Percentiles rank a stretch among this genome's conserved stretches.
phyloP scores from a whole-genome alignment of 495 filamentous ascomycete genomes.

The Cairneyella variabilis region DNA sequence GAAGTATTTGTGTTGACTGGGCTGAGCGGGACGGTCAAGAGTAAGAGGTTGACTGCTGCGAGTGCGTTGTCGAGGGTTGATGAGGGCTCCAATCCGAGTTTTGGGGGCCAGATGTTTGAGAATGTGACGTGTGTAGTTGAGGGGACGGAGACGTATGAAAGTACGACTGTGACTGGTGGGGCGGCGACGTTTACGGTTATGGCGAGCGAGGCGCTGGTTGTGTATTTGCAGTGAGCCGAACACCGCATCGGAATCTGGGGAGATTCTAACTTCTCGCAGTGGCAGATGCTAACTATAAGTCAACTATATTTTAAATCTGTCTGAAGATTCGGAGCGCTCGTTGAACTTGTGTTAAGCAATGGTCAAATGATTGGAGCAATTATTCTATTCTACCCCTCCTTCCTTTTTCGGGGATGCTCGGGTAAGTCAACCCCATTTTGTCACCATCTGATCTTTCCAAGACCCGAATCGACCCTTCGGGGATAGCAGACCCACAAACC shows the following conservation, averaged over 20 bases:
- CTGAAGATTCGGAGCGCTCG: too few species aligned
- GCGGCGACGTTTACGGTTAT: constrained; percentile 43
- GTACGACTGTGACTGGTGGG: constrained; percentile 34
- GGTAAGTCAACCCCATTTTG: too few species aligned
- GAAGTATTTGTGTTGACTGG: constrained; percentile 45
- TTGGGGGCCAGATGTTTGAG: constrained; percentile 51
- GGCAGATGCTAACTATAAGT: too few species aligned
- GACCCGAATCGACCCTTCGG: too few species aligned
- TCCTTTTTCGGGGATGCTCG: too few species aligned
- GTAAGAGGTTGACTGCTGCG: constrained; percentile 51
- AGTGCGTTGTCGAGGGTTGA: constrained; percentile 47
- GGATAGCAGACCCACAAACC: too few species aligned
- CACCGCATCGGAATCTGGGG: neutral
- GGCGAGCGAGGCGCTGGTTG: constrained; percentile 51
- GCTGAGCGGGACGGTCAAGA: constrained; percentile 36
- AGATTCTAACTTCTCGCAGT: too few species aligned
- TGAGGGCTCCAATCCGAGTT: constrained; percentile 39
- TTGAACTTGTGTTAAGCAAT: too few species aligned
- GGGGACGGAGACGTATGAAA: constrained; percentile 42
- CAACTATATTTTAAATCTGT: too few species aligned
- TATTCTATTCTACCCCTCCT: too few species aligned
- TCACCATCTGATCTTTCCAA: too few species aligned
- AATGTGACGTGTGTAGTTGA: constrained; percentile 47
- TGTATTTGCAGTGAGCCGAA: constrained; percentile 36
- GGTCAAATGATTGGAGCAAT: too few species aligned